phyloP scores from a whole-genome alignment of 495 filamentous ascomycete genomes.

The Eremomyces bilateralis region DNA sequence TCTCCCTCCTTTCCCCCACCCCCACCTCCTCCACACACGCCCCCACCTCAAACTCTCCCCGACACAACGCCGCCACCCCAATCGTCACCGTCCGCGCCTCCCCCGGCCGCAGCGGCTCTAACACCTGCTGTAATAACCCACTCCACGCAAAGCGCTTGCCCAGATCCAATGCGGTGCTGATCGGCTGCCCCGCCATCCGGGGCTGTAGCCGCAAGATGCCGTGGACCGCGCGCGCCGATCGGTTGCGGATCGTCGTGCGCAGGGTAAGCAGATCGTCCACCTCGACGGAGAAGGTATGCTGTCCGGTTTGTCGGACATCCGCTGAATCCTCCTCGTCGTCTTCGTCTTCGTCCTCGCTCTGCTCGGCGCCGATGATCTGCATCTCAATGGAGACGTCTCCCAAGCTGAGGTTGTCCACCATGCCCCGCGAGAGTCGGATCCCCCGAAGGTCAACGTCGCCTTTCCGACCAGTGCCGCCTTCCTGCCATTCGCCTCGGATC shows the following conservation, averaged over 20 bases:
- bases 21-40: constrained; percentile 62
- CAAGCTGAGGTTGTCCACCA: constrained; percentile 66
- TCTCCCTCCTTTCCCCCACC: constrained; percentile 9
- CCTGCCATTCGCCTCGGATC: constrained; percentile 49
- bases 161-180: constrained; percentile 58
- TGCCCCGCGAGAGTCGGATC: constrained; percentile 48
- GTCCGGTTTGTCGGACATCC: constrained; percentile 24
- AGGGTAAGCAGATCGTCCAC: constrained; percentile 55
- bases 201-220: constrained; percentile 62
- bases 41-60: constrained; percentile 64
- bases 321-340: constrained; percentile 7
- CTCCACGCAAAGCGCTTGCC: constrained; percentile 68
- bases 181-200: constrained; percentile 47
- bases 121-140: constrained; percentile 53
- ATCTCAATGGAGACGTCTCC: constrained; percentile 60
- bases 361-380: constrained; percentile 22
- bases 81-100: constrained; percentile 32
- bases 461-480: constrained; percentile 29
- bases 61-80: constrained; percentile 48
- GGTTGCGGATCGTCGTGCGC: constrained; percentile 45
- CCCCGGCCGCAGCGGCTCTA: constrained; percentile 36
- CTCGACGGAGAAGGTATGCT: constrained; percentile 31
- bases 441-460: constrained; percentile 56
- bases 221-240: constrained; percentile 41
- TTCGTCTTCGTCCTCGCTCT: constrained; percentile 3